Conservation (phyloP, 306 rosid species). For the Calophaca sinica region DNA sequence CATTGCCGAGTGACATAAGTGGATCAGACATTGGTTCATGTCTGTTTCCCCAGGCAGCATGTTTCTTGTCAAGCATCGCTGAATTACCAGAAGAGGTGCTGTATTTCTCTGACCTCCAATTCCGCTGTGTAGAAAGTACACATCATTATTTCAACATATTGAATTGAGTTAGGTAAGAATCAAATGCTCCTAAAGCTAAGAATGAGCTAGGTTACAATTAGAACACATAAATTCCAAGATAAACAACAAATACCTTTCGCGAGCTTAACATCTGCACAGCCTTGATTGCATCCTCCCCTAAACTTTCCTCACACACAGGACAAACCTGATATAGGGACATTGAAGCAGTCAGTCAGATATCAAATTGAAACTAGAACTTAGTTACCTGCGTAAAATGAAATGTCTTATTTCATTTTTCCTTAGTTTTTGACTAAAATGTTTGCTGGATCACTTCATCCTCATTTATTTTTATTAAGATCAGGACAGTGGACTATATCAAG, state of each 20-base stretch:
- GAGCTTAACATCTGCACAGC: conserved; percentile 63
- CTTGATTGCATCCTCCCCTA: conserved; percentile 65
- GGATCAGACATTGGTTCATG: conserved; percentile 66
- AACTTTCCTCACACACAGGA: conserved; percentile 77
- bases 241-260: conserved; percentile 61
- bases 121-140: conserved; percentile 50
- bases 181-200: conserved; percentile 22
- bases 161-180: conserved; percentile 26
- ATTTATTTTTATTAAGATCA: conserved; percentile 30
- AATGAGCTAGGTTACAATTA: conserved; percentile 6
- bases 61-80: conserved; percentile 49
- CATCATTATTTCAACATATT: conserved; percentile 31
- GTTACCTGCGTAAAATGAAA: conserved; percentile 2
- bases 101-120: conserved; percentile 56
- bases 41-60: conserved; percentile 45
- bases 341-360: conserved; percentile 41
- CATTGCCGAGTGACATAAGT: conserved; percentile 10
- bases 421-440: conserved; percentile 14
- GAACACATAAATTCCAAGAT: conserved; percentile 17
- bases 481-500: conserved; percentile 25
- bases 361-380: conserved; percentile 45
- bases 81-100: conserved; percentile 45
- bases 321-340: conserved; percentile 70
- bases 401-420: conserved; percentile 14
- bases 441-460: conserved; percentile 10